A percentile compares a stretch with the other conserved stretches of the same genome.
These are phyloP conservation scores for Coemansia sp. DNA, from an alignment of 192 early-diverging fungal genomes.

Conservation along the genomic window DNA sequence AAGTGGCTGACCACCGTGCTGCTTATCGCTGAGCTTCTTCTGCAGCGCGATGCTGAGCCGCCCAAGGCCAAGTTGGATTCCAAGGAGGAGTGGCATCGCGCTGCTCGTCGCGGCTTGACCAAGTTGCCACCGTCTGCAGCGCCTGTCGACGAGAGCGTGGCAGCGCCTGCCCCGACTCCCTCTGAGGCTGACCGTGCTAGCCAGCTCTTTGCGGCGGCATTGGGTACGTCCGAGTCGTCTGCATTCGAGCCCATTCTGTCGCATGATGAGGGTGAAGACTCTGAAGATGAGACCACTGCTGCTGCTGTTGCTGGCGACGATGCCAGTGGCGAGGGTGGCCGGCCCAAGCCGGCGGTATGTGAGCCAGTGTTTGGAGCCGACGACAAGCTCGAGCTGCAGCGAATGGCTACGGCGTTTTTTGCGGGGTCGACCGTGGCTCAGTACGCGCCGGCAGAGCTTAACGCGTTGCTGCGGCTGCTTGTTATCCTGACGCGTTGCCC, in stretches of 20 bases:
- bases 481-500: constrained; percentile 79
- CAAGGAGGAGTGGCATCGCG: constrained; percentile 39
- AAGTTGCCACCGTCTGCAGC: constrained; percentile 44
- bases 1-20: constrained; percentile 40
- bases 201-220: constrained; percentile 9
- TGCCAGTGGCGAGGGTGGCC: background rate
- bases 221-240: constrained; percentile 5
- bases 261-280: constrained; percentile 1
- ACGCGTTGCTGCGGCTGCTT: constrained; percentile 75
- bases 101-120: constrained; percentile 38
- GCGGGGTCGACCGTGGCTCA: constrained; percentile 13
- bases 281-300: background rate
- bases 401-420: constrained; percentile 31
- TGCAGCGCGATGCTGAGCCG: constrained; percentile 43
- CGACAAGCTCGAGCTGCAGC: constrained; percentile 32
- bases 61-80: constrained; percentile 16
- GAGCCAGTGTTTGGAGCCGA: constrained; percentile 32
- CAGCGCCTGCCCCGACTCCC: background rate
- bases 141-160: constrained; percentile 13
- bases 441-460: constrained; percentile 26
- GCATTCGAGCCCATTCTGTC: constrained; percentile 27
- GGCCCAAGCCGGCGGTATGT: background rate
- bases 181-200: constrained; percentile 8
- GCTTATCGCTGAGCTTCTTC: constrained; percentile 43
- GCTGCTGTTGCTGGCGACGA: background rate